Conservation (phyloP, 1,139 yeast species). For the Debaryomyces nepalensis region DNA sequence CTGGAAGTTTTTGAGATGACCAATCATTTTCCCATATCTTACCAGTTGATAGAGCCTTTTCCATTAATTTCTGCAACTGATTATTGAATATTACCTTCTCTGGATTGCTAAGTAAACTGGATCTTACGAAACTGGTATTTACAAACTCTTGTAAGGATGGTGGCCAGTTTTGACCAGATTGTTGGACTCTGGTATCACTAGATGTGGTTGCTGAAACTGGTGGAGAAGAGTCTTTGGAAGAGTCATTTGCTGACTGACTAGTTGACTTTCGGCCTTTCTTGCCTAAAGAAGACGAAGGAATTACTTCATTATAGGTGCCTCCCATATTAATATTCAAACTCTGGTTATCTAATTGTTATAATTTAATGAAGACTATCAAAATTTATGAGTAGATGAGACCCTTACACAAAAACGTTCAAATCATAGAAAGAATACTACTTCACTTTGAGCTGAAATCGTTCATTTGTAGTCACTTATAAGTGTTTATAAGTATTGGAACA, state of each 20-base stretch:
- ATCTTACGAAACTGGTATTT: conserved; percentile 27
- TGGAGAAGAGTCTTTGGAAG: neutral
- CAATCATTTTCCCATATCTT: conserved; percentile 63
- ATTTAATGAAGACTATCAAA: neutral
- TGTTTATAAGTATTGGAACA: neutral
- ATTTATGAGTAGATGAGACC: conserved; percentile 1
- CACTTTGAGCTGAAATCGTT: too few species aligned
- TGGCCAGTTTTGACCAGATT: conserved; percentile 33
- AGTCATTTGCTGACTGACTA: neutral
- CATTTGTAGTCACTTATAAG: neutral
- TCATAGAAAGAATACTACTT: conserved; percentile 1
- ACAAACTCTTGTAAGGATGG: conserved; percentile 38
- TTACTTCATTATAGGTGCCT: conserved; percentile 16
- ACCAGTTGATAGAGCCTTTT: conserved; percentile 49
- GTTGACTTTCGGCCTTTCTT: neutral
- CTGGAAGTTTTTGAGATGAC: conserved; percentile 59
- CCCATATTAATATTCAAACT: conserved; percentile 10
- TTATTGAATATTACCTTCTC: conserved; percentile 30
- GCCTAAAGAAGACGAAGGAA: conserved; percentile 13
- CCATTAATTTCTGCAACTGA: conserved; percentile 36
- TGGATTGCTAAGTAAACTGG: conserved; percentile 24
- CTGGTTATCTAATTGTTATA: neutral
- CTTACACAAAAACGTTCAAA: conserved; percentile 7
- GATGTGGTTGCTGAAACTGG: neutral
- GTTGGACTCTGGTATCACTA: neutral